Base-by-base conservation (phyloP, 768 basidiomycete species). In the Hygrocybe punicea region DNA sequence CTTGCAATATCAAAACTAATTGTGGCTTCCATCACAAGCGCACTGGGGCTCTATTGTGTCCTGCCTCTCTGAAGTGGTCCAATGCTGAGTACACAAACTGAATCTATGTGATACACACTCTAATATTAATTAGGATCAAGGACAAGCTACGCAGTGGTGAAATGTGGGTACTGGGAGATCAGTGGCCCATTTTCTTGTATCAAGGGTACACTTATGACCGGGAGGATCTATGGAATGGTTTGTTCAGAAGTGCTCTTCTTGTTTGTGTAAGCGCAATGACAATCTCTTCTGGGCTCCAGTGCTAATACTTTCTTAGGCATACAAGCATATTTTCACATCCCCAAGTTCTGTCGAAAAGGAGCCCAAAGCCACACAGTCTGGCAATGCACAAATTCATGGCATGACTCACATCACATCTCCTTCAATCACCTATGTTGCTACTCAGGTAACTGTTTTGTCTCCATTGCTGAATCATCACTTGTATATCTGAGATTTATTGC, bases 161-260 rank as follows among this genome's bases (percentile, higher is more conserved):
- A 42, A 16, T 25, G 47, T 46, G 44, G 58, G 25, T 29, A 59
- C 35, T 10, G 58, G 4, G 51, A 47, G 24, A 49, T 58, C 10
- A 3, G 51, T 2, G 61, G 64, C 11, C 55, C 60, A 42, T 16
- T 42, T 42, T 42, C 64, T 24, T n/a, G 25, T 50, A 58, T 62
- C 65, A 62, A 4, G 25, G 57, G 13, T 60, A 63, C 19, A 29
- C 29, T 29, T 29, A 29, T 29, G 29, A 29, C 29, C 14, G 17
- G n/a, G 47, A 23, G 14, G 19, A 48, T 25, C 47, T 14, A 19
- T 29, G 4, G 25, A 48, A 48, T 16, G n/a, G 47, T 13, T 29
- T 48, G 47, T 25, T 48, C 16, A 13, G 47, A 29, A 48, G 47
- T 29, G 14, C 47, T 21, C n/a, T 48, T 25, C 17, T 16, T 14